Base-by-base conservation (phyloP, 768 basidiomycete genomes). In the Dioszegia crocea region DNA sequence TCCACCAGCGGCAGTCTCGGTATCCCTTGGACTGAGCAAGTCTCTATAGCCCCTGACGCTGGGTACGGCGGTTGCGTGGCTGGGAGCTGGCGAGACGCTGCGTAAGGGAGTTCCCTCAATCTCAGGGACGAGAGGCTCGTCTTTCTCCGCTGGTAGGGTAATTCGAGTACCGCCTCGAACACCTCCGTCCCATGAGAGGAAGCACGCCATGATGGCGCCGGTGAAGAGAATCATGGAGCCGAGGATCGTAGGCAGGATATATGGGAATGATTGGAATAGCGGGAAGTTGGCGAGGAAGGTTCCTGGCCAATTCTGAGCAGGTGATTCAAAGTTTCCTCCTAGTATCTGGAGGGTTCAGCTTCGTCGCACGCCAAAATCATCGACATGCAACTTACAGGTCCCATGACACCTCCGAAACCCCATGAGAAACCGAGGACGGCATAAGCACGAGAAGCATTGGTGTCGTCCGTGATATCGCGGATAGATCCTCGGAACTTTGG, bases 371-470 rank as follows among this genome's bases (percentile, higher is more conserved):
- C n/a, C n/a, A n/a, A n/a, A n/a, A n/a, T n/a, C n/a, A n/a, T n/a
- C n/a, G n/a, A n/a, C n/a, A n/a, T n/a, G 56, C 29, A 17, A 81
- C 88, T 76, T 64, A 90, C 89, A 86, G 66, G 70, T 61, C 70
- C 70, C 21, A 74, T 68, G 16, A 75, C 73, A 83, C 93, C 96
- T 61, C 94, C 96, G 64, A 98, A 84, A 60, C 92, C 93, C 96
- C 94, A 96, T 65, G 86, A 89, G 76, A 94, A 96, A 84, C 92
- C 93, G 46, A 97, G 80, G 57, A 93, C 88, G 45, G 92, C 90
- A 76, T 97, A 98, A 23, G 94, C 96, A 65, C 91, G 83, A 24
- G 88, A 88, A 77, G 97, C 93, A 76, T 99, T 99, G 51, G 86
- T 88, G 27, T 85, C 79, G 76, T 98, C 93, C 0, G 96, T 93